Base-by-base conservation (phyloP, 805 yeast genomes). In the Metschnikowia chrysomelidarum region DNA sequence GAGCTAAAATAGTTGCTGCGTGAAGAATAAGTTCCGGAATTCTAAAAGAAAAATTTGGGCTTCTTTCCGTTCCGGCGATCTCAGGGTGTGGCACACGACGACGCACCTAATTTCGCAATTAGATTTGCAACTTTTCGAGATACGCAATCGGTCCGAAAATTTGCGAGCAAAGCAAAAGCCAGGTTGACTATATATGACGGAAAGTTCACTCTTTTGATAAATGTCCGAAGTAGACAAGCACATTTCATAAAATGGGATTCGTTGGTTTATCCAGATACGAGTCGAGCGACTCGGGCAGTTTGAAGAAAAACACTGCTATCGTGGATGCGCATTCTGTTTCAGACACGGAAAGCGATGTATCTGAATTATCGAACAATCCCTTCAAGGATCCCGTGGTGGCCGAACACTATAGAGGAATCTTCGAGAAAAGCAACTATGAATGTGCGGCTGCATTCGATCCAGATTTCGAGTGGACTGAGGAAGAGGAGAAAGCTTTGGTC, bases 371-470 rank as follows among this genome's bases (percentile, higher is more conserved):
- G 7, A 13, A 22, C 11, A 49, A 49, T 27, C 50, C 50, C 2
- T 49, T 75, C 46, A 44, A 51, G 26, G 76, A 78, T 44, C 76
- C 77, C 1, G 57, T 46, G 4, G 64, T 70, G 2, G 78, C 74
- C 2, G 66, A 65, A 23, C 56, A 69, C 48, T 78, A 73, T 50
- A 44, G 58, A 4, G 47, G 58, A 0, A 27, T 76, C 6, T 78
- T 78, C 46, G 77, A 76, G 27, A 44, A 53, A 3, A 53, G 75
- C 2, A 29, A 69, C 7, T 80, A 80, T 48, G 86, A 80, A 49
- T 72, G 82, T 41, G 62, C 74, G 15, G 59, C 64, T 22, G 63
- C 64, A 12, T 74, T 80, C 49, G 85, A 82, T 50, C 82, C 85
- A 0, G 62, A 64, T 0, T 67, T 78, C 24, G 50, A 41, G 11